Conservation (phyloP, 2,329 filamentous ascomycete genomes). For the Rugonectria rugulosa region DNA sequence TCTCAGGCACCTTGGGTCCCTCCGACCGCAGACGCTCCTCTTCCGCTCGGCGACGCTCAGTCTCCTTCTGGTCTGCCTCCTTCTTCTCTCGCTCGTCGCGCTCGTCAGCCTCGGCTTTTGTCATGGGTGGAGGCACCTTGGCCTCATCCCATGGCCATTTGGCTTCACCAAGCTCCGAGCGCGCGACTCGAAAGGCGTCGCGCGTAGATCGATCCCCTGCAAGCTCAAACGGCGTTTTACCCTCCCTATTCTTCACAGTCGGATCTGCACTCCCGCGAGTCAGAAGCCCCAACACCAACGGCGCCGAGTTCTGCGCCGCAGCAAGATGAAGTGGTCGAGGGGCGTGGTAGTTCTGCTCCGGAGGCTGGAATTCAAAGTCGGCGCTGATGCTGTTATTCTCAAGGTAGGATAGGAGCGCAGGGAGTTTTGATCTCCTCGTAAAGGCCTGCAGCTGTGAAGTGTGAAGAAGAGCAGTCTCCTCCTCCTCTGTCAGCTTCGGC, state of each 20-base stretch:
- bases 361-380: constrained; percentile 78
- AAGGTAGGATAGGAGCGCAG: constrained; percentile 85
- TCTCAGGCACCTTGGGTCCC: constrained; percentile 63
- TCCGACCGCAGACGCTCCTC: constrained; percentile 75
- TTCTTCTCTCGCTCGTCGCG: constrained; percentile 74
- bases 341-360: constrained; percentile 78
- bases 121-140: constrained; percentile 75
- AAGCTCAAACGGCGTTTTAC: constrained; percentile 87
- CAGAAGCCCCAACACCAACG: constrained; percentile 80
- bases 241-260: constrained; percentile 72
- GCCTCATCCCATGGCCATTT: constrained; percentile 82
- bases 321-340: constrained; percentile 87
- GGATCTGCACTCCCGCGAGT: constrained; percentile 80
- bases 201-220: constrained; percentile 85
- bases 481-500: constrained; percentile 78
- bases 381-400: constrained; percentile 75
- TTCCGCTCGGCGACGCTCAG: constrained; percentile 75
- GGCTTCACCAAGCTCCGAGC: constrained; percentile 79
- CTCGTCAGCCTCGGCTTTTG: constrained; percentile 73
- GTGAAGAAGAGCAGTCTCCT: constrained; percentile 82
- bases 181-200: constrained; percentile 90
- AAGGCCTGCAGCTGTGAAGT: constrained; percentile 89
- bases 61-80: constrained; percentile 73
- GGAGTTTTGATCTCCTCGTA: constrained; percentile 88
- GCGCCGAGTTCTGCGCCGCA: constrained; percentile 78